These are phyloP conservation scores for Botrytis paeoniae DNA, from an alignment of 2,329 filamentous ascomycete species.

Conservation along the genomic window DNA sequence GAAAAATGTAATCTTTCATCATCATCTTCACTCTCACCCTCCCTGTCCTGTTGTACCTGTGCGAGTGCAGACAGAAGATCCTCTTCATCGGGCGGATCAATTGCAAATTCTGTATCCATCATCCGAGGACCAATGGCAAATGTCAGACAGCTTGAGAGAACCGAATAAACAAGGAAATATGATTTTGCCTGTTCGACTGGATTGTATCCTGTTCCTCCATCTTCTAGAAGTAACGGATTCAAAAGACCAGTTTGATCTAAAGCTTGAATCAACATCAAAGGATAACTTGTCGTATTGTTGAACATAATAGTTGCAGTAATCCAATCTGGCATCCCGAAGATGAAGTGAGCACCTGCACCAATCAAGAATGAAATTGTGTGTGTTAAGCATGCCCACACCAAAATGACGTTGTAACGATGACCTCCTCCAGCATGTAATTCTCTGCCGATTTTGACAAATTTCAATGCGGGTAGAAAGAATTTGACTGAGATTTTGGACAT, in stretches of 20 bases:
- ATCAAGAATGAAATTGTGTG: constrained; percentile 43
- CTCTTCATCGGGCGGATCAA: constrained; percentile 36
- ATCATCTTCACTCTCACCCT: constrained; percentile 10
- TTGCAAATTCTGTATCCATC: constrained; percentile 46
- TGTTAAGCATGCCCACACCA: constrained; percentile 44
- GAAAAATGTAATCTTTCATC: constrained; percentile 38
- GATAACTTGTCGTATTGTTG: constrained; percentile 49
- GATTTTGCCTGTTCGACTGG: constrained; percentile 59
- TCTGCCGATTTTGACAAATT: constrained; percentile 46
- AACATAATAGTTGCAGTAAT: constrained; percentile 47
- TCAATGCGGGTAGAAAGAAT: constrained; percentile 47
- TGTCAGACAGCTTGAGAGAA: constrained; percentile 60
- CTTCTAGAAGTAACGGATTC: constrained; percentile 44
- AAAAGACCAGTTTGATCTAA: constrained; percentile 50
- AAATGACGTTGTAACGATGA: constrained; percentile 41
- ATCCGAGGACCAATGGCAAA: constrained; percentile 61
- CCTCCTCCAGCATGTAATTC: constrained; percentile 42
- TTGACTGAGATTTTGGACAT: constrained; percentile 48
- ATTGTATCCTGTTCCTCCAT: constrained; percentile 44
- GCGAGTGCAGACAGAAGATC: constrained; percentile 16
- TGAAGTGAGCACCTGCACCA: constrained; percentile 40
- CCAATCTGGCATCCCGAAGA: constrained; percentile 47
- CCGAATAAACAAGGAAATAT: constrained; percentile 65
- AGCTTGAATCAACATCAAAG: constrained; percentile 45
- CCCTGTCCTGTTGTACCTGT: constrained; percentile 30